Evolutionary conservation across 2,329 filamentous ascomycete genomes (phyloP).

Genomic region (Drechslerella coelobrocha): DNA sequence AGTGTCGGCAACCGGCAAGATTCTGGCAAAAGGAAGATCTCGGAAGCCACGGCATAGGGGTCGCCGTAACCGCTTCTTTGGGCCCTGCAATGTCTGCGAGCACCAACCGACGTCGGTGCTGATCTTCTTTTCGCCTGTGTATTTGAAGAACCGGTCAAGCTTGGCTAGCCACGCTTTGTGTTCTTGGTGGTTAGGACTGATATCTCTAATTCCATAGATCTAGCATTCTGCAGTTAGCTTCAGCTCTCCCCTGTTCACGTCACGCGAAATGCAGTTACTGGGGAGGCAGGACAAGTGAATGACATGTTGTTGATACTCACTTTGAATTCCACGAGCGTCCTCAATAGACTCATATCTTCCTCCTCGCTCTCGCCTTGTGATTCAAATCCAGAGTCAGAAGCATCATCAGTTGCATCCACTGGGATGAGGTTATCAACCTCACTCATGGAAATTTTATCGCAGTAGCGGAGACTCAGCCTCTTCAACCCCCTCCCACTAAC

Average conservation of each 20-base stretch:
- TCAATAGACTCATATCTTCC: constrained; percentile 31
- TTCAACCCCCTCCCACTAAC: constrained; percentile 38
- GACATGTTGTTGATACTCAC: constrained; percentile 11
- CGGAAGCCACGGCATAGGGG: constrained; percentile 30
- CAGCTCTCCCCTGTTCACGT: neutral
- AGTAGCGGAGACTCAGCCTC: constrained; percentile 39
- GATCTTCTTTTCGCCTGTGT: constrained; percentile 31
- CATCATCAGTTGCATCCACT: neutral
- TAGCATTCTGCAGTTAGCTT: constrained; percentile 2
- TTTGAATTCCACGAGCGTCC: constrained; percentile 21
- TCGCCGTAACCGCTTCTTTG: constrained; percentile 35
- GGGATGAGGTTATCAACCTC: constrained; percentile 38
- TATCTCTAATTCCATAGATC: constrained; percentile 42
- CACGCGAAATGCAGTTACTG: neutral
- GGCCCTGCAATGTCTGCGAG: constrained; percentile 43
- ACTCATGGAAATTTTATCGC: constrained; percentile 15
- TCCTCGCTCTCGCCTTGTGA: constrained; percentile 34
- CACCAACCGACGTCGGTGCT: constrained; percentile 44
- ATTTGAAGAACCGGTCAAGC: constrained; percentile 45
- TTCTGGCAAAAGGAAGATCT: constrained; percentile 39
- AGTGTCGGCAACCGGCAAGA: constrained; percentile 41
- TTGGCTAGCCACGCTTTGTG: constrained; percentile 23
- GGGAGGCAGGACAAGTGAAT: no score
- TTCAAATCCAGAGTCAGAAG: constrained; percentile 38
- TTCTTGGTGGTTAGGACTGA: constrained; percentile 22